Conservation (phyloP, 179 eudicot genomes). For the Silene vulgaris region DNA sequence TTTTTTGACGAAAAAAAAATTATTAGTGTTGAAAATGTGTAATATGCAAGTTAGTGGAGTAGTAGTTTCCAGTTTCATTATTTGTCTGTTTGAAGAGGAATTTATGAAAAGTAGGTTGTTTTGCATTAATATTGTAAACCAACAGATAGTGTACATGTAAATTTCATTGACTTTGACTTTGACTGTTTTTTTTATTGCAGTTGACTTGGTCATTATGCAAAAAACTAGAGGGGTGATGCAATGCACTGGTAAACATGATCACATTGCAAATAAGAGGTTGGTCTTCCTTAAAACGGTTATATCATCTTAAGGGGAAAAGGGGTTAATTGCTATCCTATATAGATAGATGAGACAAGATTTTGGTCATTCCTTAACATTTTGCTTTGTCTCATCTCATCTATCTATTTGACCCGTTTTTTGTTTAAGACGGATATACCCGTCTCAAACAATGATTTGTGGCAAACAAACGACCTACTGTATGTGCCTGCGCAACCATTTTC, state of each 20-base stretch:
- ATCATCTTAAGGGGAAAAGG: too few relatives aligned
- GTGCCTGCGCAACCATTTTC: neutral
- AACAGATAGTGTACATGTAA: neutral
- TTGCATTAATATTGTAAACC: neutral
- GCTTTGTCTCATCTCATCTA: too few relatives aligned
- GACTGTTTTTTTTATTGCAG: neutral
- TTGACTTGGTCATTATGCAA: neutral
- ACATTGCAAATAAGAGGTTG: neutral
- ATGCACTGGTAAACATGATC: neutral
- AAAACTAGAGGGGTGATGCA: too few relatives aligned
- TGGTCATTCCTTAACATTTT: too few relatives aligned
- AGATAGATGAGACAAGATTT: too few relatives aligned
- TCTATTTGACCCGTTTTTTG: too few relatives aligned
- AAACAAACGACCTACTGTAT: neutral
- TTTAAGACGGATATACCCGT: too few relatives aligned
- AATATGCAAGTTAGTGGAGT: neutral
- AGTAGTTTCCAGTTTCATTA: neutral
- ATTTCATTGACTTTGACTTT: neutral
- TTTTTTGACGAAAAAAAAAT: neutral
- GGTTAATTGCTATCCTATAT: too few relatives aligned
- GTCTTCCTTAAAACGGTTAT: too few relatives aligned
- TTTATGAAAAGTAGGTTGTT: neutral
- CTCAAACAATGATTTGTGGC: too few relatives aligned
- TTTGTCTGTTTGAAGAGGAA: neutral
- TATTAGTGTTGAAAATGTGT: neutral